Percentiles rank a stretch among this genome's conserved stretches.
phyloP scores from a whole-genome alignment of 2,329 filamentous ascomycete genomes.

The Juglanconis sp. region DNA sequence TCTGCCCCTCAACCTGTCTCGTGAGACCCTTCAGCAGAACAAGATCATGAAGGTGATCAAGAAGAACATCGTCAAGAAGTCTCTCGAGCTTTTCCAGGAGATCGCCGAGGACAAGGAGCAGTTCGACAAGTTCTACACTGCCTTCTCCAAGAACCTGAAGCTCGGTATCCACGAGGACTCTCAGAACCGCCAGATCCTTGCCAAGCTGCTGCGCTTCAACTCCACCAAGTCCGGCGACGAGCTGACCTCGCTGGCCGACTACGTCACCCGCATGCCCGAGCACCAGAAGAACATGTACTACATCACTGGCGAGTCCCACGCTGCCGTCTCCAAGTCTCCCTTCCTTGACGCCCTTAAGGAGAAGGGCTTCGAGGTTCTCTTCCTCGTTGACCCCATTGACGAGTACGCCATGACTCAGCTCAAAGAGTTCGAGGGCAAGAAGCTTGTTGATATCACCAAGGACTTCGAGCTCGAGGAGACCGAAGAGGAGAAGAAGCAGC shows the following conservation, averaged over 20 bases:
- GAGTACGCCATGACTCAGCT: conserved; percentile 99
- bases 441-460: conserved; percentile 99
- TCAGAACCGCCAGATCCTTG: conserved; percentile 88
- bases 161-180: conserved; percentile 99
- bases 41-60: conserved; percentile 99
- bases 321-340: conserved; percentile 95
- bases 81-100: conserved; percentile 97
- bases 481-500: conserved; percentile 95
- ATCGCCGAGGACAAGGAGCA: conserved; percentile 99
- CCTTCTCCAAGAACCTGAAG: conserved; percentile 99
- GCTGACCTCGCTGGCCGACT: conserved; percentile 90
- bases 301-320: conserved; percentile 99
- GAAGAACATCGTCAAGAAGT: conserved; percentile 99
- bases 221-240: conserved; percentile 99
- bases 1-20: conserved; percentile 97
- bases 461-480: conserved; percentile 99
- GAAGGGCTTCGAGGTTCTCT: conserved; percentile 99
- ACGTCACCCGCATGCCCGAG: conserved; percentile 98
- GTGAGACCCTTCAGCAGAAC: conserved; percentile 99
- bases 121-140: conserved; percentile 99
- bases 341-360: conserved; percentile 98
- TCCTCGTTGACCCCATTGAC: conserved; percentile 98
- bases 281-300: conserved; percentile 99
- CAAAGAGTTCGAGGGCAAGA: conserved; percentile 99
- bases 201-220: conserved; percentile 98